Conservation (phyloP, 2,329 filamentous ascomycete species). For the Juglanconis sp. region DNA sequence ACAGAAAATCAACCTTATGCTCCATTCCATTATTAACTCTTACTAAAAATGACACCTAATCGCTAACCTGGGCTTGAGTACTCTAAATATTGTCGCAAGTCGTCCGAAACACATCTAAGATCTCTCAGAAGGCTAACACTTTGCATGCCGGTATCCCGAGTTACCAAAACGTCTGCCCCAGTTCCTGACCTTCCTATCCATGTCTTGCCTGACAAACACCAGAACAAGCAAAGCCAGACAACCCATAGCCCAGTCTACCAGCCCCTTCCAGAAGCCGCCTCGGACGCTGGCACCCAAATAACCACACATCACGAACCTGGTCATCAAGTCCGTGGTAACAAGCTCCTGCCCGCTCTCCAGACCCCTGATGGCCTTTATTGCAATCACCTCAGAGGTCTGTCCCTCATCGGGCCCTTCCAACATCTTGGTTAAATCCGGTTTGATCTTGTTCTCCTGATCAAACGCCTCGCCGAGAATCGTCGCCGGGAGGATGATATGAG, state of each 20-base stretch:
- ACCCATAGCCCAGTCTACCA: constrained; percentile 32
- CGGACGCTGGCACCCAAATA: constrained; percentile 30
- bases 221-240: constrained; percentile 34
- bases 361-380: constrained; percentile 51
- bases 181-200: constrained; percentile 35
- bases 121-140: not conserved
- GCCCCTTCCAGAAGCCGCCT: constrained; percentile 26
- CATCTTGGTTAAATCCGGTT: constrained; percentile 35
- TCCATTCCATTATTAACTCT: too few relatives aligned
- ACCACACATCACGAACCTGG: constrained; percentile 52
- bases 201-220: constrained; percentile 34
- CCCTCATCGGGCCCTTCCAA: constrained; percentile 34
- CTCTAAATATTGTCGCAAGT: too few relatives aligned
- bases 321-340: constrained; percentile 58
- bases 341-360: constrained; percentile 63
- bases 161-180: constrained; percentile 30
- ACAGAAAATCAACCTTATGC: too few relatives aligned
- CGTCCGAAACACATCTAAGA: too few relatives aligned
- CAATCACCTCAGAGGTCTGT: constrained; percentile 55
- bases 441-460: constrained; percentile 33
- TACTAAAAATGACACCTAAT: too few relatives aligned
- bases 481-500: constrained; percentile 65
- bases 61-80: too few relatives aligned
- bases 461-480: constrained; percentile 60
- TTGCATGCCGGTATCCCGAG: constrained; percentile 1